Evolutionary conservation across 192 early-diverging fungal genomes (phyloP), one percentile per base, ranked within the genome.

Genomic region (Oehlia diaphana): DNA sequence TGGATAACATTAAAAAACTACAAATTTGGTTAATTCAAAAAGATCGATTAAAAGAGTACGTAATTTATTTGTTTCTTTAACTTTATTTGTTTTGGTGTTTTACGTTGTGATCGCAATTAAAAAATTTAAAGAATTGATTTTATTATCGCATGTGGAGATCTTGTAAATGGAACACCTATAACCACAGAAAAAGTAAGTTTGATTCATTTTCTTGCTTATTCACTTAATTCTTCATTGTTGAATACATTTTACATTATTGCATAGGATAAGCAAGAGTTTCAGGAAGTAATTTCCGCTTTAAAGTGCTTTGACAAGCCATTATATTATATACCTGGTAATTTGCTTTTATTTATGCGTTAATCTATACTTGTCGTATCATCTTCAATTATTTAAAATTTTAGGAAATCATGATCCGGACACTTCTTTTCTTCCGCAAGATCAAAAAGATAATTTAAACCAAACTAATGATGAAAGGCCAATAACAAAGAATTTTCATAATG

Each of bases 271-370:
- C 13, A 47, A 68, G 63, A 67, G 68, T 77, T 67, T 68, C 44
- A 39, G 16, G 76, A 77, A n/a, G 37, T 77, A 13, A 50, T 77
- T 10, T 26, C 14, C 68, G 42, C 3, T 10, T 23, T 77, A 12
- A 26, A 31, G 14, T 58, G 33, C n/a, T 67, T 77, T 26, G 65
- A 21, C 26, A 77, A 68, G 49, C 44, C 76, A 66, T 65, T 77
- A 9, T 68, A 67, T 61, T 77, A 77, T 31, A 50, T 77, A 62
- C 76, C 76, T 21, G 76, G 76, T 68, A 68, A 77, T 74, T 61
- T 1, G 10, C 1, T 47, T 47, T 33, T 31, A 50, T 28, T 74
- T n/a, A 50, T 10, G 37, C 2, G 61, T 21, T 63, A 44, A 64
- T 42, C 7, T 6, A 42, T 53, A 7, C 42, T 31, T 28, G 26